Percentiles rank a stretch among this genome's conserved stretches.
Conservation (phyloP, 2,329 filamentous ascomycete genomes). For the Diatrype stigma region DNA sequence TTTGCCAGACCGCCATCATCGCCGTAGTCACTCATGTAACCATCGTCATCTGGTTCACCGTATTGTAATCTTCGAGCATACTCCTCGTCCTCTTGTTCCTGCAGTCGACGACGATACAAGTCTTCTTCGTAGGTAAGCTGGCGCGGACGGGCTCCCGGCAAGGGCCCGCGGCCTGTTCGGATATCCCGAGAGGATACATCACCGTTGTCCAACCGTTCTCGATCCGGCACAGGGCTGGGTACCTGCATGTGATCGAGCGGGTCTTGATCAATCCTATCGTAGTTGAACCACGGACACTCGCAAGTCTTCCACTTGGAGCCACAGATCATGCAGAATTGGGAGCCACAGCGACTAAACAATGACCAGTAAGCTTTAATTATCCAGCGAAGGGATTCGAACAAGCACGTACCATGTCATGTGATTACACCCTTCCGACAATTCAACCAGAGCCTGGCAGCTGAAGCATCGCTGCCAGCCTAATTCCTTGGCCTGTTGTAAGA, state of each 20-base stretch:
- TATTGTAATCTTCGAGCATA: constrained; percentile 33
- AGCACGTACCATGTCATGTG: constrained; percentile 76
- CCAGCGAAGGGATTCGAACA: neutral
- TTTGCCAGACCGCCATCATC: constrained; percentile 45
- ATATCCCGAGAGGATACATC: constrained; percentile 23
- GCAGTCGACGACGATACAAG: constrained; percentile 39
- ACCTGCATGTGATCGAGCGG: constrained; percentile 49
- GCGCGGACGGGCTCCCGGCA: constrained; percentile 21
- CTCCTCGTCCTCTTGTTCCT: constrained; percentile 44
- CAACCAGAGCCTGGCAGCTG: constrained; percentile 69
- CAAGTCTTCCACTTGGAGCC: constrained; percentile 79
- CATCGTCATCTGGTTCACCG: constrained; percentile 31
- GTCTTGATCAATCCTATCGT: constrained; percentile 51
- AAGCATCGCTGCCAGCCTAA: constrained; percentile 74
- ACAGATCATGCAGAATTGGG: constrained; percentile 85
- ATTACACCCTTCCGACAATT: constrained; percentile 78
- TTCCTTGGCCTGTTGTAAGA: constrained; percentile 62
- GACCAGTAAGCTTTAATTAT: constrained; percentile 16
- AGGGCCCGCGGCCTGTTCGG: constrained; percentile 22
- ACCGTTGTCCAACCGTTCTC: constrained; percentile 28
- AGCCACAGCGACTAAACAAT: constrained; percentile 60
- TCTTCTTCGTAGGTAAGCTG: constrained; percentile 44
- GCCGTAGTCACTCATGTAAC: constrained; percentile 32
- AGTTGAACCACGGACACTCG: constrained; percentile 76
- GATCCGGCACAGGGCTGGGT: constrained; percentile 33